These are phyloP conservation scores for Ocimum tenuiflorum DNA, from an alignment of 257 asterid species.

Conservation along the genomic window DNA sequence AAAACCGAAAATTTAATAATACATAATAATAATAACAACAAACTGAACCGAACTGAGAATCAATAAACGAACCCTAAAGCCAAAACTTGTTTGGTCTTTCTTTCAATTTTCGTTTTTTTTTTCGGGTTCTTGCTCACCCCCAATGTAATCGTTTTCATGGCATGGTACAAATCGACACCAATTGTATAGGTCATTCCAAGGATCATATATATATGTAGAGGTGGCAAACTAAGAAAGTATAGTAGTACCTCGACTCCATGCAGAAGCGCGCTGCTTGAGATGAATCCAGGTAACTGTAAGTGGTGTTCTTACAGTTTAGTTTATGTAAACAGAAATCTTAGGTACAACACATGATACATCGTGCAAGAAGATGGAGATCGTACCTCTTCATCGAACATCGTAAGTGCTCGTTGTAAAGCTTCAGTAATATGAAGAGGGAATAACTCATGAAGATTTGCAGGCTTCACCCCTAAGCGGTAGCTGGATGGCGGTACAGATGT, in stretches of 20 bases:
- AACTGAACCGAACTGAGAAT: too few species aligned
- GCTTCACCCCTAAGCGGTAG: conserved; percentile 81
- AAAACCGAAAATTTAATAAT: too few species aligned
- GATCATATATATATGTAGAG: not conserved
- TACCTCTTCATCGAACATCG: conserved; percentile 77
- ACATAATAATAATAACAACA: too few species aligned
- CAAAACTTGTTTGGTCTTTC: too few species aligned
- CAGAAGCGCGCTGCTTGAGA: conserved; percentile 66
- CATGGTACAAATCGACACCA: not conserved
- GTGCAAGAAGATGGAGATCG: not conserved
- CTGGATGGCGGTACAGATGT: conserved; percentile 73
- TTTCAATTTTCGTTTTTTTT: too few species aligned
- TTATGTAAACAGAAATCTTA: not conserved
- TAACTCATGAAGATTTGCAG: conserved; percentile 72
- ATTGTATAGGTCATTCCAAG: not conserved
- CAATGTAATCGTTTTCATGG: not conserved
- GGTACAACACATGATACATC: not conserved
- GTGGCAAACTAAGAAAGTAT: not conserved
- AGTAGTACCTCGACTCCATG: conserved; percentile 86
- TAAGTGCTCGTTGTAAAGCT: conserved; percentile 65
- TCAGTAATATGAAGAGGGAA: conserved; percentile 61
- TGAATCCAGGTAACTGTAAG: conserved; percentile 72
- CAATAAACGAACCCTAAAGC: too few species aligned
- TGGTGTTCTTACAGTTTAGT: not conserved
- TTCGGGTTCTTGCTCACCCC: too few species aligned